Percentiles rank a stretch among this genome's conserved stretches.
These are phyloP conservation scores for Antitrichia curtipendula DNA, from an alignment of 225 moss, liverwort and hornwort genomes.

Conservation along the genomic window DNA sequence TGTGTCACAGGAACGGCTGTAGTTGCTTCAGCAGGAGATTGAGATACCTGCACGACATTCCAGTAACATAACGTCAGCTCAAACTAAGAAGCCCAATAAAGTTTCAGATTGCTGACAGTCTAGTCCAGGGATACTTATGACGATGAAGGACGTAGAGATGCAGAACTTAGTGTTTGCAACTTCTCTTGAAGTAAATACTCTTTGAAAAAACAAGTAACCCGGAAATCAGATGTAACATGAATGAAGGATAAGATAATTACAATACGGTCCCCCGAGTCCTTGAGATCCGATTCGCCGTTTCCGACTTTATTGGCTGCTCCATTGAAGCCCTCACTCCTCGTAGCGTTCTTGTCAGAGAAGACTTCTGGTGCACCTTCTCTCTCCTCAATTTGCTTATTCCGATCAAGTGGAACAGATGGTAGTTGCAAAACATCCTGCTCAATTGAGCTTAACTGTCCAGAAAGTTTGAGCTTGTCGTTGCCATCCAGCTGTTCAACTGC, in stretches of 20 bases:
- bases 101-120: background rate
- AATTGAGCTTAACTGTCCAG: background rate
- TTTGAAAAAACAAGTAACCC: background rate
- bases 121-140: background rate
- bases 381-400: background rate
- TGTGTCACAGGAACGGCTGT: background rate
- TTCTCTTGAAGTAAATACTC: background rate
- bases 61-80: background rate
- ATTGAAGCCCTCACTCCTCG: background rate
- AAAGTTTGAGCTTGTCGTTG: background rate
- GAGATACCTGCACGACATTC: background rate
- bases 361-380: background rate
- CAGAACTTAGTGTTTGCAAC: background rate
- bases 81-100: background rate
- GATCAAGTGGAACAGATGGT: background rate
- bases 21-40: background rate
- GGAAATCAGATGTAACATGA: background rate
- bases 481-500: background rate
- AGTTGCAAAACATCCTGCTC: constrained; percentile 2
- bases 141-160: background rate
- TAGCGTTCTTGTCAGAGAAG: background rate
- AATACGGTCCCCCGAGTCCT: background rate
- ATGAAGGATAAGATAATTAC: background rate
- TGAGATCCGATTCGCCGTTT: background rate
- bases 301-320: background rate